Conservation (phyloP, 2,329 filamentous ascomycete genomes). For the Monilinia fructigena region DNA sequence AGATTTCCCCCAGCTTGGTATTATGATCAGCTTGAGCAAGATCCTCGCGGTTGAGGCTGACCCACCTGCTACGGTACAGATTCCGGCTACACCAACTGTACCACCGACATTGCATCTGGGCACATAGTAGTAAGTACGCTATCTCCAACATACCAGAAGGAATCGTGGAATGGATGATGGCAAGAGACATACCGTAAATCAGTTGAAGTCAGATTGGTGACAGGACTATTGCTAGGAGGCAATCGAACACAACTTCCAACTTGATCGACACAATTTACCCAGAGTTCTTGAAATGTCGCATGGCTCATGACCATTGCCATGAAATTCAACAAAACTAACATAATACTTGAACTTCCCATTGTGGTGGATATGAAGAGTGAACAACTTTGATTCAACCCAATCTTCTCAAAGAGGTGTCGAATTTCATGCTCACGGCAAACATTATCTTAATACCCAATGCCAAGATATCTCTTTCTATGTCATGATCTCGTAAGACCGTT, state of each 20-base stretch:
- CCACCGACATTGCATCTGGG: constrained; percentile 51
- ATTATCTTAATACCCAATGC: background rate
- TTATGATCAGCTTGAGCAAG: background rate
- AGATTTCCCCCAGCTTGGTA: constrained; percentile 45
- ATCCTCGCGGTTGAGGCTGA: background rate
- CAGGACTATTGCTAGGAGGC: constrained; percentile 51
- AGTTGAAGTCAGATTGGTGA: constrained; percentile 49
- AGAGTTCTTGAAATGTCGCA: constrained; percentile 42
- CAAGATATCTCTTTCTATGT: background rate
- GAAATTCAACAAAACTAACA: constrained; percentile 1
- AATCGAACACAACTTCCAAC: constrained; percentile 49
- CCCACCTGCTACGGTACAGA: constrained; percentile 29
- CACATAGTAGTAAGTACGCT: background rate
- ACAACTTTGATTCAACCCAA: background rate
- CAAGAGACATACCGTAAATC: constrained; percentile 36
- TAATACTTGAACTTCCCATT: constrained; percentile 2
- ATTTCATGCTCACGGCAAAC: background rate
- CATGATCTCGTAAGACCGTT: background rate
- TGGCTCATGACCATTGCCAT: constrained; percentile 38
- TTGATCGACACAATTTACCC: constrained; percentile 48
- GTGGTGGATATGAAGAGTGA: background rate
- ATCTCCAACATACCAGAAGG: background rate
- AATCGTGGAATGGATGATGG: background rate
- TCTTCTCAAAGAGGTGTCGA: background rate
- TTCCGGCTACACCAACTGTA: constrained; percentile 41